Base-by-base conservation (phyloP, 768 basidiomycete genomes). In the Lactarius sp. region DNA sequence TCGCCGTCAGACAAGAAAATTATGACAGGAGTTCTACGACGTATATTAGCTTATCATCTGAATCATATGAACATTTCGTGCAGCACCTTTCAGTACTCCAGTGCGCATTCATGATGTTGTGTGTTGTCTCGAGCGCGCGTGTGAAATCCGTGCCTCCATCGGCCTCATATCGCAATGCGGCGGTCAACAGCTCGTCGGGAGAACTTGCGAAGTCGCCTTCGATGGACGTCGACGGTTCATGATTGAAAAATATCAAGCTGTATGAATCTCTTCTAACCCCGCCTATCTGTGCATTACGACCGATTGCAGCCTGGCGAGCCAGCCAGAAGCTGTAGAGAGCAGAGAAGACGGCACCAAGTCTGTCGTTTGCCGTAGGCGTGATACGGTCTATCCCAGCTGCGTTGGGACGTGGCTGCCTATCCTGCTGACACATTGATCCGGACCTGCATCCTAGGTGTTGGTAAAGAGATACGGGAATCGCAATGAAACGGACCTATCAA, bases 1-100 rank as follows among this genome's bases (percentile, higher is more conserved):
- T 83, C 79, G 0, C 84, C 84, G 62, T 83, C 84, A 1, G 83
- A 85, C 13, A 84, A 73, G 71, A 85, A 85, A 59, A 85, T 78
- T 10, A 85, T 70, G 6, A 85, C 77, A 0, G 84, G 83, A 1
- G 77, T 72, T 53, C 83, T 81, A 22, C 2, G 60, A 20, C 50
- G 52, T 7, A 65, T 20, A 68, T 67, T 37, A 73, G 60, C 0
- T 13, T 42, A 46, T 58, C 20, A 9, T 20, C 13, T 33, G 13
- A 50, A 18, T 13, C 42, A 7, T 52, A 54, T 16, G 20, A 39
- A 6, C 6, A 2, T 27, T 56, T 16, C 14, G 0, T 14, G 39
- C 2, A 57, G 27, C 58, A 82, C 83, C 80, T 74, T 61, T 84
- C 80, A 0, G 77, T 77, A 41, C 76, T 82, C 83, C 84, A 85